Conservation (phyloP, 75 land plant species). For the Pinus taeda region DNA sequence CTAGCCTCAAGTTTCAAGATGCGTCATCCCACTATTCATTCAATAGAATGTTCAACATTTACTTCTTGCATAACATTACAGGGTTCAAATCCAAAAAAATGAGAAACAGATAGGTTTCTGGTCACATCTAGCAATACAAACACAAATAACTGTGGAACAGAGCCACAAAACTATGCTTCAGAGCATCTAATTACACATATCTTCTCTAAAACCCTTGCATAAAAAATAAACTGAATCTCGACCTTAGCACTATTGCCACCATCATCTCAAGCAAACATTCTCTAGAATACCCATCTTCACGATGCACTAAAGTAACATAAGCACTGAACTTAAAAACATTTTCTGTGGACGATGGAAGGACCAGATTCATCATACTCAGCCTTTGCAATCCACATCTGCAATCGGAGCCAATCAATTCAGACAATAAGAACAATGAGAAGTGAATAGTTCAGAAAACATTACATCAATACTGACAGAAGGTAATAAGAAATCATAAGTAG, state of each 20-base stretch:
- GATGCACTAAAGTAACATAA: neutral
- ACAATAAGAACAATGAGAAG: neutral
- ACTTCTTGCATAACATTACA: slow-evolving; percentile 3
- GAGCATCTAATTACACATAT: slow-evolving; percentile 11
- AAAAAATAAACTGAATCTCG: slow-evolving; percentile 4
- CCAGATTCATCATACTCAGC: slow-evolving; percentile 45
- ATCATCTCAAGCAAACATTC: slow-evolving; percentile 5
- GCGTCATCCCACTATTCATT: too few species aligned
- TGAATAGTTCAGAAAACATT: neutral
- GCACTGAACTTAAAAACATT: slow-evolving; percentile 28
- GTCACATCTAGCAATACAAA: slow-evolving; percentile 4
- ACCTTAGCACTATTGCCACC: slow-evolving; percentile 3
- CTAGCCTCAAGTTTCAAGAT: too few species aligned
- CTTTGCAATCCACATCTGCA: slow-evolving; percentile 52
- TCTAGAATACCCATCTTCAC: slow-evolving; percentile 3
- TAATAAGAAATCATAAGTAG: neutral
- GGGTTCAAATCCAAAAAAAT: slow-evolving; percentile 11
- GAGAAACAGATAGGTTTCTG: slow-evolving; percentile 3
- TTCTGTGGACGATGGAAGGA: slow-evolving; percentile 35
- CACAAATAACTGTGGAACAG: slow-evolving; percentile 11
- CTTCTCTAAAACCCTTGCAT: slow-evolving; percentile 3
- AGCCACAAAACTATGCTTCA: slow-evolving; percentile 12
- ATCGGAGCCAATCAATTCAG: neutral
- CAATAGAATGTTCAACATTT: too few species aligned
- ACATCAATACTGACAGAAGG: neutral